Evolutionary conservation across 2,329 filamentous ascomycete genomes (phyloP).

Genomic region (Magnaporthiopsis rhizophila): DNA sequence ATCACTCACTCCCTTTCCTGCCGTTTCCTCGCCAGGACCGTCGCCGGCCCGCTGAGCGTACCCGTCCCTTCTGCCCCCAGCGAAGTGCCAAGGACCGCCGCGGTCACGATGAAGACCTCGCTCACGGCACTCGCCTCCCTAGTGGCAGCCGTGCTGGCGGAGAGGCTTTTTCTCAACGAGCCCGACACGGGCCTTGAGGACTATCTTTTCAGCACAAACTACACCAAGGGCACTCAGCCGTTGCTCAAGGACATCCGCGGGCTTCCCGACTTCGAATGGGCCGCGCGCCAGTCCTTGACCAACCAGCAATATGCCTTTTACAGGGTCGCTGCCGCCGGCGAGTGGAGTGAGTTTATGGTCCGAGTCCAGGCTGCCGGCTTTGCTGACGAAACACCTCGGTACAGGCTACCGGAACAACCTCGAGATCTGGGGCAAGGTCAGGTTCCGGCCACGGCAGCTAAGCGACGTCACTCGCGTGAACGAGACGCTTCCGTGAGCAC

Average conservation of each 20-base stretch:
- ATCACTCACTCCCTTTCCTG: neutral
- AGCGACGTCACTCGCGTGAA: conserved; percentile 29
- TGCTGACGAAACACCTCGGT: neutral
- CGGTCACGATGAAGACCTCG: neutral
- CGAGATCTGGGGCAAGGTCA: conserved; percentile 37
- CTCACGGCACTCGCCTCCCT: conserved; percentile 10
- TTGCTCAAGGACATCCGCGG: conserved; percentile 32
- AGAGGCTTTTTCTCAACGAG: conserved; percentile 24
- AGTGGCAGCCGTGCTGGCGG: conserved; percentile 20
- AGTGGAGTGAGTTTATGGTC: conserved; percentile 25
- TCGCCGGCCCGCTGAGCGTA: neutral
- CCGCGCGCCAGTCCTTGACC: conserved; percentile 34
- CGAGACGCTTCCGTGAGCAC: conserved; percentile 20
- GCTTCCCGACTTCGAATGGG: conserved; percentile 42
- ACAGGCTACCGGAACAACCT: conserved; percentile 40
- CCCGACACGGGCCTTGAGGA: conserved; percentile 26
- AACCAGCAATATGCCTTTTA: conserved; percentile 38
- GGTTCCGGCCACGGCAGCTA: conserved; percentile 33
- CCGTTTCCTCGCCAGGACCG: neutral
- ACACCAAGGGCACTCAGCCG: conserved; percentile 26
- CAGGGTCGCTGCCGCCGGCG: conserved; percentile 38
- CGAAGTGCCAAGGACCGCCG: neutral
- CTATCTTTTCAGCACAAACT: conserved; percentile 22
- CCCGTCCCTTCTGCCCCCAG: too few relatives aligned
- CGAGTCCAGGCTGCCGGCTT: neutral